phyloP scores from a whole-genome alignment of 2,329 filamentous ascomycete genomes.

The Trichophyton schoenleinii region DNA sequence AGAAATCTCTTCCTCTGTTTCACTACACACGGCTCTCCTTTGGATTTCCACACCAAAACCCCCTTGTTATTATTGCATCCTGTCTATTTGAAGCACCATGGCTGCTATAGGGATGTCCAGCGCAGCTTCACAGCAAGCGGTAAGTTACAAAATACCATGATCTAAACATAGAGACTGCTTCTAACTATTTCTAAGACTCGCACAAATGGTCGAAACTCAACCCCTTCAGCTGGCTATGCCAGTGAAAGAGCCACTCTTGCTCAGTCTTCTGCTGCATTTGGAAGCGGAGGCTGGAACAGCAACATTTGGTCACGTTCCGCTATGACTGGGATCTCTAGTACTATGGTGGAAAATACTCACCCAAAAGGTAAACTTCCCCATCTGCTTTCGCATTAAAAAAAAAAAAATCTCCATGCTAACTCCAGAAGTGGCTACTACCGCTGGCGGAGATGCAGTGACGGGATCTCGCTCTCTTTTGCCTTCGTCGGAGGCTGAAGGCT shows the following conservation, averaged over 20 bases:
- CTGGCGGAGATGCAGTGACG: constrained; percentile 16
- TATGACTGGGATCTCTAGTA: background rate
- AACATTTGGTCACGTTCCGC: constrained; percentile 42
- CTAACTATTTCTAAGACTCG: constrained; percentile 10
- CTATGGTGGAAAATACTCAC: background rate
- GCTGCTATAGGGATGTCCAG: constrained; percentile 25
- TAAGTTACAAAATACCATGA: constrained; percentile 16
- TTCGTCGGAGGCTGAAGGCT: constrained; percentile 56
- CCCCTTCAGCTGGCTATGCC: constrained; percentile 22
- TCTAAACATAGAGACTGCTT: background rate
- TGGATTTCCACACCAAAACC: background rate
- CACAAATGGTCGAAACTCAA: constrained; percentile 30
- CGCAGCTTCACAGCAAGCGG: constrained; percentile 26
- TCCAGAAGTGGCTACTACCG: background rate
- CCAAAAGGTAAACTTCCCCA: background rate
- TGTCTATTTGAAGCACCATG: constrained; percentile 17
- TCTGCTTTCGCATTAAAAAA: background rate
- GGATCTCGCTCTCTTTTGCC: constrained; percentile 58
- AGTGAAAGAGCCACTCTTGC: constrained; percentile 24
- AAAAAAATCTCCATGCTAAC: background rate
- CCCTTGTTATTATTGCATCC: background rate
- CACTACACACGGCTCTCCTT: constrained; percentile 7
- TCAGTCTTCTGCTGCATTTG: constrained; percentile 33
- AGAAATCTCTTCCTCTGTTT: background rate
- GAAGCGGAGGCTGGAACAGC: constrained; percentile 33